Evolutionary conservation across 2,329 filamentous ascomycete genomes (phyloP), one percentile per base, ranked within the genome.

Genomic region (Fonsecaea pugnacius): DNA sequence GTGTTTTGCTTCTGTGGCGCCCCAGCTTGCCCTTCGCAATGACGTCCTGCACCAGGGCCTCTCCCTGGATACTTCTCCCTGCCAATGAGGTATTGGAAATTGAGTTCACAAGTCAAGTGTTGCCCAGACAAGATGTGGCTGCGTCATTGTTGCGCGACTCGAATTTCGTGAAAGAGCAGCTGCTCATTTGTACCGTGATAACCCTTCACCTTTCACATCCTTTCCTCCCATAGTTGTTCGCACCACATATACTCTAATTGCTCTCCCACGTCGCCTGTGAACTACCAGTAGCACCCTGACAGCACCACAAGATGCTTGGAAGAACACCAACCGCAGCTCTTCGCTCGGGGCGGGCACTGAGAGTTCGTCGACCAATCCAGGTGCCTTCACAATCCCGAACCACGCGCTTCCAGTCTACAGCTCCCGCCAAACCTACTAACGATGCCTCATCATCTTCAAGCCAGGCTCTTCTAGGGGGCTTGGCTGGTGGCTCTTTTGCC

Each of bases 401-500:
- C 51, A 24, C 48, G 32, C 60, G 63, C 36, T 58, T 66, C 53
- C 66, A 68, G 51, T 65, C 63, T 21, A 68, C 60, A 21, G 21
- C 43, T 30, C 30, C 58, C n/a, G 24, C 57, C 33, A 59, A 55
- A n/a, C 2, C 57, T 9, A 36, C 50, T n/a, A 56, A 51, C 33
- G 33, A 33, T 24, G 53, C 63, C 30, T 61, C 66, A 8, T 30
- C 59, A 10, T 38, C 52, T 38, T 50, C 58, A 55, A 61, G 56
- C 32, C 76, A 76, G 65, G 79, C 79, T 9, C 69, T 84, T 1
- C 73, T 80, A 48, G 83, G 83, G 2, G 84, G 81, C 53, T 38
- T 82, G 21, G 80, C 80, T 40, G 84, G 84, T 59, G 83, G 81
- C 21, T 74, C 75, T 27, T 73, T 80, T 14, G 82, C 83, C 2